These are phyloP conservation scores for Heliocybe sulcata DNA, from an alignment of 1,284 basidiomycete species.

Conservation along the genomic window DNA sequence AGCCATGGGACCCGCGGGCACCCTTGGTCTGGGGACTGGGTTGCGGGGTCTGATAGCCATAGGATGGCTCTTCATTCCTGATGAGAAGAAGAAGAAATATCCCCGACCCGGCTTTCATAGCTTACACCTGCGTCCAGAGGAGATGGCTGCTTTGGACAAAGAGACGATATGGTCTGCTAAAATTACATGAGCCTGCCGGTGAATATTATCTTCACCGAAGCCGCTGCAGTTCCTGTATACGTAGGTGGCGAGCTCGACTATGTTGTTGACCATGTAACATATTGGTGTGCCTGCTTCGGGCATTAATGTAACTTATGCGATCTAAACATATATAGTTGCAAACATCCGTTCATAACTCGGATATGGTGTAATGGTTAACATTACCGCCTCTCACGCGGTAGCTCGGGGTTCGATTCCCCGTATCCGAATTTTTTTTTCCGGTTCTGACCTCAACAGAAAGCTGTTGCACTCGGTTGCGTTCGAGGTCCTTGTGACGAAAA, in stretches of 20 bases:
- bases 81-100: conserved; percentile 22
- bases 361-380: conserved; percentile 4
- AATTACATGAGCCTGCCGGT: too few relatives aligned
- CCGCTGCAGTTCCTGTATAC: too few relatives aligned
- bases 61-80: conserved; percentile 65
- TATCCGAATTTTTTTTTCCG: conserved; percentile 36
- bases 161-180: not conserved
- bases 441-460: too few relatives aligned
- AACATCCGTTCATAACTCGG: not conserved
- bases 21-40: conserved; percentile 66
- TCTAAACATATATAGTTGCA: too few relatives aligned
- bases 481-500: too few relatives aligned
- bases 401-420: conserved; percentile 77
- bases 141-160: not conserved
- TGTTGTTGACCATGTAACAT: too few relatives aligned
- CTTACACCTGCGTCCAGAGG: not conserved
- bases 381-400: conserved; percentile 36
- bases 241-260: too few relatives aligned
- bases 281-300: too few relatives aligned
- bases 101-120: conserved; percentile 6
- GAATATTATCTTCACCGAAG: too few relatives aligned
- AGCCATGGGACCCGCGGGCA: conserved; percentile 52
- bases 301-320: too few relatives aligned
- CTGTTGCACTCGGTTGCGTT: not conserved
- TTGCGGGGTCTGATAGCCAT: conserved; percentile 57